phyloP scores from a whole-genome alignment of 495 filamentous ascomycete species.

The Hypoxylon lenormandii region DNA sequence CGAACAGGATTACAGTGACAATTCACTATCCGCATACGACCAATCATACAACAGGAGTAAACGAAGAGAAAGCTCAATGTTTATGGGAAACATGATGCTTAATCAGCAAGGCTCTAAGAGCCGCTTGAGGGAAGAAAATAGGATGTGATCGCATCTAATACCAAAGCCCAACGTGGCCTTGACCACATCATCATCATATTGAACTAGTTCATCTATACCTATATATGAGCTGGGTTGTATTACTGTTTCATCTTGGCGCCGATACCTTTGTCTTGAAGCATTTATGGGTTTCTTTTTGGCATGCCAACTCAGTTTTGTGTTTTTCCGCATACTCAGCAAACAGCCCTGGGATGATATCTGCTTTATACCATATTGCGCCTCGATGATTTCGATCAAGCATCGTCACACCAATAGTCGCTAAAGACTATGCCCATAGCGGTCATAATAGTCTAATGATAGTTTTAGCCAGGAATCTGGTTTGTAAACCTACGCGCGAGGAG shows the following conservation, averaged over 20 bases:
- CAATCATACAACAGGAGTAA: constrained; percentile 55
- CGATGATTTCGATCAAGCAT: constrained; percentile 20
- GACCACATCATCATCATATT: neutral
- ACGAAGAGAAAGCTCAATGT: constrained; percentile 62
- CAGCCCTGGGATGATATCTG: constrained; percentile 1
- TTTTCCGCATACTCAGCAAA: constrained; percentile 1
- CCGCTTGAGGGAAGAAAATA: constrained; percentile 59
- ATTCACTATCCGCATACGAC: constrained; percentile 56
- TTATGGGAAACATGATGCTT: constrained; percentile 57
- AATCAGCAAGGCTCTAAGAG: constrained; percentile 61
- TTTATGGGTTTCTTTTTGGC: constrained; percentile 1
- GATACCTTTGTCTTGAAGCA: constrained; percentile 16
- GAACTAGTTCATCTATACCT: constrained; percentile 27
- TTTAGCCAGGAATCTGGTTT: constrained; percentile 5
- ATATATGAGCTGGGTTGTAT: constrained; percentile 8
- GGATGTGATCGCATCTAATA: constrained; percentile 39
- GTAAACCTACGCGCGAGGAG: constrained; percentile 6
- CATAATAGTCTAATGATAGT: constrained; percentile 46
- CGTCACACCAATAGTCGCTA: constrained; percentile 18
- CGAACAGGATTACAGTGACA: constrained; percentile 50
- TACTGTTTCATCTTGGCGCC: constrained; percentile 17
- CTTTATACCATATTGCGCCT: constrained; percentile 1
- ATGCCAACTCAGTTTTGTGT: neutral
- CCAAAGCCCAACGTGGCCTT: neutral
- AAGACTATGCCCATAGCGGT: constrained; percentile 27